A percentile compares a stretch with the other conserved stretches of the same genome.
phyloP scores from a whole-genome alignment of 495 filamentous ascomycete species.

The Lophiostoma macrostomum region DNA sequence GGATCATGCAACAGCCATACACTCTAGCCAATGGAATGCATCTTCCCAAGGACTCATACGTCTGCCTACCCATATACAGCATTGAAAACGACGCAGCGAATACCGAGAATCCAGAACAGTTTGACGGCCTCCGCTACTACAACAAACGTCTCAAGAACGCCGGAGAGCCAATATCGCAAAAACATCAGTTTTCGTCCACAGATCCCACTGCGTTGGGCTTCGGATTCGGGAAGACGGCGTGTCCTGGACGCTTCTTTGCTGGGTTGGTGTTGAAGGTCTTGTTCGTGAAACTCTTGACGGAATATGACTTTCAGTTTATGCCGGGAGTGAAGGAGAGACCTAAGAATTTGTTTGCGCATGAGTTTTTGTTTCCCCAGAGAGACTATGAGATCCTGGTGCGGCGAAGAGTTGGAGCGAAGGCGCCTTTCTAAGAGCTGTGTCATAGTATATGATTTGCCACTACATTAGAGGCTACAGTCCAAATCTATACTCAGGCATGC shows the following conservation, averaged over 20 bases:
- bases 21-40: neutral
- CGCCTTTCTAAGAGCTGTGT: no score
- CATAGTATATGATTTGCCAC: no score
- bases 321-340: neutral
- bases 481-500: no score
- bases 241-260: constrained; percentile 3
- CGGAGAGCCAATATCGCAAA: no score
- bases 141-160: neutral
- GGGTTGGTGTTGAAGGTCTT: neutral
- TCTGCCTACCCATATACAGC: constrained; percentile 1
- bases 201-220: neutral
- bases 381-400: no score
- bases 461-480: no score
- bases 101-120: neutral
- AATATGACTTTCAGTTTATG: constrained; percentile 7
- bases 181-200: neutral
- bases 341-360: constrained; percentile 3
- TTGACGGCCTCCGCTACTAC: neutral
- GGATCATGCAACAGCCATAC: neutral
- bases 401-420: no score
- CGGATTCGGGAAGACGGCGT: constrained; percentile 5
- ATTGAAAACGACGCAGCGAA: neutral
- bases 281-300: neutral
- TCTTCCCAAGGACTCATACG: constrained; percentile 1
- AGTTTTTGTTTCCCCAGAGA: constrained; percentile 11